A percentile compares a stretch with the other conserved stretches of the same genome.
Evolutionary conservation across 305 asterid species (phyloP).

Genomic region (Fraxinus dipetala): DNA sequence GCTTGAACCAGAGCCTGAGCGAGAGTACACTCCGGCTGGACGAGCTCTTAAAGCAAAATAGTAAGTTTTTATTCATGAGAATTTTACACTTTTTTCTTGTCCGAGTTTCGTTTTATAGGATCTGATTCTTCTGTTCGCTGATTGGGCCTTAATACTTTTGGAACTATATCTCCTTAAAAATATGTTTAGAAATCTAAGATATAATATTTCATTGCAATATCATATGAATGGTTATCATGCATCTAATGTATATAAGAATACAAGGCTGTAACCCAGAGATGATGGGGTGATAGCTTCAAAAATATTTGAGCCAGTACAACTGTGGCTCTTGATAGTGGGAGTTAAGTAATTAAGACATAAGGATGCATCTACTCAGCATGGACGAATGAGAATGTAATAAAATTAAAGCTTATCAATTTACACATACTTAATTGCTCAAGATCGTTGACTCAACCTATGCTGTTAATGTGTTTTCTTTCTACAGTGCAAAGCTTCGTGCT

Average conservation of each 20-base stretch:
- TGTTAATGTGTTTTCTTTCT: constrained; percentile 27
- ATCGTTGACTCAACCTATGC: constrained; percentile 10
- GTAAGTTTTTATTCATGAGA: constrained; percentile 46
- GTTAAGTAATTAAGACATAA: background rate
- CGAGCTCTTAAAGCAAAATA: constrained; percentile 77
- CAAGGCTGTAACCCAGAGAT: background rate
- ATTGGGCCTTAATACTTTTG: background rate
- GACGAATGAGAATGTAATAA: background rate
- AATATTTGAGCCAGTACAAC: background rate
- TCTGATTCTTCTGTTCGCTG: background rate
- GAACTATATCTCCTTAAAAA: background rate
- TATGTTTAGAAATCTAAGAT: background rate
- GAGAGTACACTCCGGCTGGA: constrained; percentile 77
- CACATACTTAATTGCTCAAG: constrained; percentile 10
- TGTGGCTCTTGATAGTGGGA: background rate
- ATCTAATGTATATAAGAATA: background rate
- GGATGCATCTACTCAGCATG: constrained; percentile 8
- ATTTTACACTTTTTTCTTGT: background rate
- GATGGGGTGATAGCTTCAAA: background rate
- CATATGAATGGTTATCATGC: background rate
- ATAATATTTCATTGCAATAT: background rate
- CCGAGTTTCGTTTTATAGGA: background rate
- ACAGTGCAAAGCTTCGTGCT: constrained; percentile 84
- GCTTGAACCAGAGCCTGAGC: constrained; percentile 72
- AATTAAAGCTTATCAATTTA: constrained; percentile 1